A percentile compares a stretch with the other conserved stretches of the same genome.
Evolutionary conservation across 1,284 basidiomycete species (phyloP).

Genomic region (Melanopsichium pennsylvanicum): DNA sequence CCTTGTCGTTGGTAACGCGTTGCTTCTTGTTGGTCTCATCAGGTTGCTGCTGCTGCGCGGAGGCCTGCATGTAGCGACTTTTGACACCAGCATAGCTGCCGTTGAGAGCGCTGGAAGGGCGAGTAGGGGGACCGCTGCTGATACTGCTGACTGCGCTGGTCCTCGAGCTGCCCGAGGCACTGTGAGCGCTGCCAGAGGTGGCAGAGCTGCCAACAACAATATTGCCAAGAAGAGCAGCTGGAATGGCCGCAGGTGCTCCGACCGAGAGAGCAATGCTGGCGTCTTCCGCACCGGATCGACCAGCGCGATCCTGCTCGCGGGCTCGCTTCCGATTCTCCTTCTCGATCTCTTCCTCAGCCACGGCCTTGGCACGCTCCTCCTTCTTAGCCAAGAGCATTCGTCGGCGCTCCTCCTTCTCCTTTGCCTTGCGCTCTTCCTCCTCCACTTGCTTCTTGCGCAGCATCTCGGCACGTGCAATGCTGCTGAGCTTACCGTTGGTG

Average conservation of each 20-base stretch:
- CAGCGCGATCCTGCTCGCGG: conserved; percentile 33
- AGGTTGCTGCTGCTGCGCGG: conserved; percentile 14
- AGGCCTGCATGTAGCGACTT: conserved; percentile 43
- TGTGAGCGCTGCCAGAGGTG: conserved; percentile 13
- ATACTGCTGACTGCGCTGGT: conserved; percentile 35
- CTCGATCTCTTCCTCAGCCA: conserved; percentile 38
- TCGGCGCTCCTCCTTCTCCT: conserved; percentile 49
- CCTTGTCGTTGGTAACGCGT: conserved; percentile 41
- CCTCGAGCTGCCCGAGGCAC: conserved; percentile 13
- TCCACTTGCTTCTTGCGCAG: conserved; percentile 49
- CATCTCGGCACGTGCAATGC: conserved; percentile 46
- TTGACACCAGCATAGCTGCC: conserved; percentile 46
- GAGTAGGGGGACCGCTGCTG: conserved; percentile 35
- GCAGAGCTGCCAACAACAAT: conserved; percentile 23
- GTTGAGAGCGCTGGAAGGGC: conserved; percentile 36
- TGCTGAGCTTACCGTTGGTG: conserved; percentile 38
- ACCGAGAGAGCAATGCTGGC: conserved; percentile 27
- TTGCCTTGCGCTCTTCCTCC: conserved; percentile 48
- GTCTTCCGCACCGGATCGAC: conserved; percentile 19
- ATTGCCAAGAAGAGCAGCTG: conserved; percentile 27
- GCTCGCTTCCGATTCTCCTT: conserved; percentile 42
- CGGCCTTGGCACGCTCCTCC: conserved; percentile 39
- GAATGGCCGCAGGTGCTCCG: conserved; percentile 33
- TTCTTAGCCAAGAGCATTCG: conserved; percentile 43
- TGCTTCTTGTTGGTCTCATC: conserved; percentile 46